Evolutionary conservation across 306 rosid genomes (phyloP).

Genomic region (Malus orientalis): DNA sequence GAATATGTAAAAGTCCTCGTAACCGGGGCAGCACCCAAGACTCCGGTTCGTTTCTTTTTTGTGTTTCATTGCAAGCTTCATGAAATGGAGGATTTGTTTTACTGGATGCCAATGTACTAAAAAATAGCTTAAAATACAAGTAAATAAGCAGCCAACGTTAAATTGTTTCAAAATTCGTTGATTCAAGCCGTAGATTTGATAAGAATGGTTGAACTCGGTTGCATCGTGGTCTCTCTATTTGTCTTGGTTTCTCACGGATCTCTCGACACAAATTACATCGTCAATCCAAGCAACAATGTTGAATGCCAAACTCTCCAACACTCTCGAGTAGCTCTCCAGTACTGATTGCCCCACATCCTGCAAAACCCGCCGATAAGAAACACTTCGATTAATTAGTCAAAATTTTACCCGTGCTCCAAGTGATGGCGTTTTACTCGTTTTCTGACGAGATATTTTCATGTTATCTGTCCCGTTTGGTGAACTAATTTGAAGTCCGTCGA

Average conservation of each 20-base stretch:
- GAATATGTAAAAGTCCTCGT: too few species aligned
- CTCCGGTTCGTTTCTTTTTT: background rate
- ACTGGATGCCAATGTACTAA: background rate
- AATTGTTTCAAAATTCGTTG: background rate
- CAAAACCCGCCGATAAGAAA: background rate
- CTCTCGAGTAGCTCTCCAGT: slow-evolving; percentile 43
- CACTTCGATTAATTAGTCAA: background rate
- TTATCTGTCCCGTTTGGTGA: background rate
- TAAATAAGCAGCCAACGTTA: background rate
- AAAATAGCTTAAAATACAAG: background rate
- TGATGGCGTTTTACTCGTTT: background rate
- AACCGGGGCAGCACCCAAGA: too few species aligned
- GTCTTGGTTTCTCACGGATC: slow-evolving; percentile 20
- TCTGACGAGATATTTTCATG: background rate
- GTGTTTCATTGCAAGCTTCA: background rate
- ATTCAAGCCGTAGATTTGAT: background rate
- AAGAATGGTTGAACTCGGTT: background rate
- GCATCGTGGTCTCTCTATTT: background rate
- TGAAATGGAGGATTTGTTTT: background rate
- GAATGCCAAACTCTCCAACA: slow-evolving; percentile 34
- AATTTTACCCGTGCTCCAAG: background rate
- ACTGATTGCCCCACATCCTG: slow-evolving; percentile 46
- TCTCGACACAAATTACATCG: slow-evolving; percentile 29
- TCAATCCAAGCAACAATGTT: slow-evolving; percentile 37
- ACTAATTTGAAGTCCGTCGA: background rate